Percentiles rank a stretch among this genome's conserved stretches.
Evolutionary conservation across 1,284 basidiomycete species (phyloP).

Genomic region (Ganoderma sinense): DNA sequence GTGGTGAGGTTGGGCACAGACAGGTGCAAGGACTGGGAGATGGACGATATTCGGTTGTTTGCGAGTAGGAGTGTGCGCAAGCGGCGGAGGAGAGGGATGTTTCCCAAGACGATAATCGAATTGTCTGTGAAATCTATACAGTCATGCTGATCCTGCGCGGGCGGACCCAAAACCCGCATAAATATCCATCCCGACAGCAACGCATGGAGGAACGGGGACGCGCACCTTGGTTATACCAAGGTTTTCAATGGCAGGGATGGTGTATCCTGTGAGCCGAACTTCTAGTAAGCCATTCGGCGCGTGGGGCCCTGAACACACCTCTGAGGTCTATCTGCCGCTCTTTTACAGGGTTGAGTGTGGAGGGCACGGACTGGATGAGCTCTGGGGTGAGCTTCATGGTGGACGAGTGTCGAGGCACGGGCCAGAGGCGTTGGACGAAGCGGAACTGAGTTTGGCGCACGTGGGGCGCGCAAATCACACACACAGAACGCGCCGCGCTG

Average conservation of each 20-base stretch:
- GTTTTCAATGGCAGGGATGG: conserved; percentile 99
- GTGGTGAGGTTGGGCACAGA: conserved; percentile 87
- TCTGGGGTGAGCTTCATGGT: conserved; percentile 94
- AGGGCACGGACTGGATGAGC: conserved; percentile 80
- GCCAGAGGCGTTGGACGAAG: conserved; percentile 12
- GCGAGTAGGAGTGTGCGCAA: conserved; percentile 83
- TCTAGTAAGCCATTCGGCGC: conserved; percentile 23
- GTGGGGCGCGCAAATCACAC: conserved; percentile 32
- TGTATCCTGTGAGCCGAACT: conserved; percentile 74
- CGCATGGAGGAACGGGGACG: conserved; percentile 33
- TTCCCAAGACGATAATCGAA: conserved; percentile 87
- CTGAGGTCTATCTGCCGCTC: conserved; percentile 95
- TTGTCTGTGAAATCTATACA: conserved; percentile 98
- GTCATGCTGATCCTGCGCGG: conserved; percentile 85
- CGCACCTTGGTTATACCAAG: conserved; percentile 93
- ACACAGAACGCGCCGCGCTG: conserved; percentile 21
- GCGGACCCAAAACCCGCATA: conserved; percentile 8
- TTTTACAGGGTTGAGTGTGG: conserved; percentile 88
- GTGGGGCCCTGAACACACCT: conserved; percentile 61
- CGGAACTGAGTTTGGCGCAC: conserved; percentile 19
- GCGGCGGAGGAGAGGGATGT: conserved; percentile 85
- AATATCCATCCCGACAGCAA: not conserved
- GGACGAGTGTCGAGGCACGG: conserved; percentile 27
- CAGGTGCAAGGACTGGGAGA: conserved; percentile 82
- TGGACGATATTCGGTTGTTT: conserved; percentile 87